A percentile compares a stretch with the other conserved stretches of the same genome.
These are phyloP conservation scores for Discostella pseudostelligera DNA, from an alignment of 108 stramenopile species.

Conservation along the genomic window DNA sequence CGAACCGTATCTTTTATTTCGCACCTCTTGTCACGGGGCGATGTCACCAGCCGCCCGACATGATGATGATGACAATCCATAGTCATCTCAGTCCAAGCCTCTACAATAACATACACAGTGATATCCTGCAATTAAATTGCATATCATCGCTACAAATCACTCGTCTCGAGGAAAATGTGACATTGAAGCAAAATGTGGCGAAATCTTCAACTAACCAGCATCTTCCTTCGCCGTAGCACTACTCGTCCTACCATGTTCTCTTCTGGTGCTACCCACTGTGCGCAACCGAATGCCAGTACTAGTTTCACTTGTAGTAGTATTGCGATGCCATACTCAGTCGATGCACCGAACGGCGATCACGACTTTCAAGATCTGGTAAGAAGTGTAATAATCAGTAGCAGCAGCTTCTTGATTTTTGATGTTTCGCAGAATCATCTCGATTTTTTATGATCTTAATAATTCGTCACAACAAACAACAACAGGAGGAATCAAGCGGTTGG, in stretches of 20 bases:
- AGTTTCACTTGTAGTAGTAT: slow-evolving; percentile 3
- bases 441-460: background rate
- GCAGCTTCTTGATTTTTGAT: background rate
- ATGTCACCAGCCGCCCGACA: too few species aligned
- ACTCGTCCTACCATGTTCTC: background rate
- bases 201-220: too few species aligned
- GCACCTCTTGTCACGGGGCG: too few species aligned
- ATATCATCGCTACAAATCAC: background rate
- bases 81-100: too few species aligned
- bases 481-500: slow-evolving; percentile 26
- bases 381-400: background rate
- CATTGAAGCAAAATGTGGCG: background rate
- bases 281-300: too few species aligned
- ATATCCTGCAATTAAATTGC: too few species aligned
- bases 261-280: background rate
- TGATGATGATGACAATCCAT: too few species aligned
- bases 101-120: too few species aligned
- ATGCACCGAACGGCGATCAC: slow-evolving; percentile 16
- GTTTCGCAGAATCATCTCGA: background rate
- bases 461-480: too few species aligned
- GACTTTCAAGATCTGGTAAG: slow-evolving; percentile 11
- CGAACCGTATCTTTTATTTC: too few species aligned
- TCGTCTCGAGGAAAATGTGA: background rate
- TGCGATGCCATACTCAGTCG: slow-evolving; percentile 15
- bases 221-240: too few species aligned